A percentile compares a stretch with the other conserved stretches of the same genome.
Evolutionary conservation across 108 stramenopile species (phyloP).

Genomic region (Nannochloropsis oceanica): DNA sequence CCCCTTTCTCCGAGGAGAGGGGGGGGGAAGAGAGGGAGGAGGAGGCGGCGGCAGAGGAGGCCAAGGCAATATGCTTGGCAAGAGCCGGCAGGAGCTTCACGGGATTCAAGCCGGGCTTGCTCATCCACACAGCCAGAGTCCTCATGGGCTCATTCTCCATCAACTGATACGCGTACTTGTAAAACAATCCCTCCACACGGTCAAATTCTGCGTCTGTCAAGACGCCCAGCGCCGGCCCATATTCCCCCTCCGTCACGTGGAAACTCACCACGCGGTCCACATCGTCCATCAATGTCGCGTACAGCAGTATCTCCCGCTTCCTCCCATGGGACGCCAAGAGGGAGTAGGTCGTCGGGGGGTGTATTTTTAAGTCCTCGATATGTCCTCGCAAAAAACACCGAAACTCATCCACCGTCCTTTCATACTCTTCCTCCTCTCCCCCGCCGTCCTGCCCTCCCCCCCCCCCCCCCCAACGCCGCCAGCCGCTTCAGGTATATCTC

Average conservation of each 20-base stretch:
- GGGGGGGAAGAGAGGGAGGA: background rate
- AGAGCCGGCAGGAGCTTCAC: background rate
- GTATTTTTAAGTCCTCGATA: background rate
- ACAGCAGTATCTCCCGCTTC: constrained; percentile 7
- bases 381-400: constrained; percentile 3
- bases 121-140: constrained; percentile 8
- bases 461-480: background rate
- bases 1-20: background rate
- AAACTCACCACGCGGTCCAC: constrained; percentile 16
- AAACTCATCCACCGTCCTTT: background rate
- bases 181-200: constrained; percentile 24
- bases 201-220: constrained; percentile 18
- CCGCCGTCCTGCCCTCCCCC: background rate
- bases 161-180: constrained; percentile 21
- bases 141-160: constrained; percentile 18
- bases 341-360: constrained; percentile 9
- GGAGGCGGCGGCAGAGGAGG: too few species aligned
- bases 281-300: constrained; percentile 18
- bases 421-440: constrained; percentile 2
- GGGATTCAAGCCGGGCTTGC: background rate
- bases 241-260: constrained; percentile 7
- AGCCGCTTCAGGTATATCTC: constrained; percentile 20
- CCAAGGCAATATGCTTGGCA: background rate
- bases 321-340: constrained; percentile 17
- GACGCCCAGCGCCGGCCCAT: constrained; percentile 9